Percentiles rank a stretch among this genome's conserved stretches.
These are phyloP conservation scores for Trichoderma reesei DNA, from an alignment of 495 filamentous ascomycete species.

Conservation along the genomic window DNA sequence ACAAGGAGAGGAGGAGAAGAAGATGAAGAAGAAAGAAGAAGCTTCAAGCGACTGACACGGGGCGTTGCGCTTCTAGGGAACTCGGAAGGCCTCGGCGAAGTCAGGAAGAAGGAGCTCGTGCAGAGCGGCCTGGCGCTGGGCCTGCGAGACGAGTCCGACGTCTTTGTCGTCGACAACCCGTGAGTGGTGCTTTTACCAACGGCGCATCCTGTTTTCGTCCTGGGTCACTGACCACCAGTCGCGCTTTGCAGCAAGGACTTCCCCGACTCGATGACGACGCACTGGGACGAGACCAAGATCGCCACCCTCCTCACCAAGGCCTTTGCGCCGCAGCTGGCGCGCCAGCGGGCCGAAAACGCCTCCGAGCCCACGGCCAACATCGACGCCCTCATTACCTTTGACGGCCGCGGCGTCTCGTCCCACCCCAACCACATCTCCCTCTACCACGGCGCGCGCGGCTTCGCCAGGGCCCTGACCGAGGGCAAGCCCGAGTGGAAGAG, in stretches of 20 bases:
- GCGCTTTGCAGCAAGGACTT: conserved; percentile 43
- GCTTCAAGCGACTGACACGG: not conserved
- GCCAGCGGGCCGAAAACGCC: conserved; percentile 20
- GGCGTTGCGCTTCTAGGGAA: conserved; percentile 42
- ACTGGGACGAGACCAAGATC: conserved; percentile 64
- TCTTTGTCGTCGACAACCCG: conserved; percentile 71
- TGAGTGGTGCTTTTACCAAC: conserved; percentile 13
- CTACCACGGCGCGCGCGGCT: conserved; percentile 69
- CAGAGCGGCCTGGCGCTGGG: conserved; percentile 69
- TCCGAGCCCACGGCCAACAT: conserved; percentile 50
- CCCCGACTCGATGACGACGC: conserved; percentile 72
- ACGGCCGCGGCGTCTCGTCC: conserved; percentile 62
- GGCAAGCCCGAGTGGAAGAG: conserved; percentile 55
- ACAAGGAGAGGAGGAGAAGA: not conserved
- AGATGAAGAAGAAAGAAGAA: not conserved
- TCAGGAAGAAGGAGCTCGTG: conserved; percentile 70
- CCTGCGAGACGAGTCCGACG: conserved; percentile 58
- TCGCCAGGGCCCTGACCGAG: conserved; percentile 52
- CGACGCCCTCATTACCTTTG: conserved; percentile 83
- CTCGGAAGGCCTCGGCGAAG: conserved; percentile 76
- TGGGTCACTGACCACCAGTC: not conserved
- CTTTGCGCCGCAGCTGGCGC: conserved; percentile 53
- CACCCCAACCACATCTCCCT: conserved; percentile 90
- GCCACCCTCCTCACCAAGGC: conserved; percentile 54
- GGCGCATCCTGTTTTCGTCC: not conserved